Base-by-base conservation (phyloP, 2,329 filamentous ascomycete genomes). In the Neoscytalidium dimidiatum region DNA sequence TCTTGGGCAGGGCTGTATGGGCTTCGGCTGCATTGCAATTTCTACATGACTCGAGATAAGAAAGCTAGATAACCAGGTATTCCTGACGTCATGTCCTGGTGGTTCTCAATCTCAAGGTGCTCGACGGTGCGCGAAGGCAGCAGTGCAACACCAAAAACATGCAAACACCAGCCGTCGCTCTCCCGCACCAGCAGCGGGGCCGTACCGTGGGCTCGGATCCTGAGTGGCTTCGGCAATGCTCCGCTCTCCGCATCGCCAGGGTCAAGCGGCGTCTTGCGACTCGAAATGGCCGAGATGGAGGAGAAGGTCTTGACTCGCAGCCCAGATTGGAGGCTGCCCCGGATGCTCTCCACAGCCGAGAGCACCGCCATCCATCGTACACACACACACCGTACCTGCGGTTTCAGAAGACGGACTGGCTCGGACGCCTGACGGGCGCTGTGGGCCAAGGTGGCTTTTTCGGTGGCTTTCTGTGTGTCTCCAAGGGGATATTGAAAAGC, bases 401-500 rank as follows among this genome's bases (percentile, higher is more conserved):
- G 26, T 23, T 33, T 60, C 26, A 46, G 41, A 11, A 58, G 53
- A 29, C 35, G 49, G 28, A 9, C 17, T 33, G 53, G 17, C 53
- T 57, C 35, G 52, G 52, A 14, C 14, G 56, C 41, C 41, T 60
- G 41, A 60, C 38, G 43, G n/a, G 41, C 11, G 38, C n/a, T 3
- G 53, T 46, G 53, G 53, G 26, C 21, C 52, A 57, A 57, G 52
- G 52, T 29, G 35, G 31, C 35, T n/a, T 58, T 57, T 29, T 60
- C 56, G 38, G 56, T 60, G 35, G 52, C 52, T 43, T 28, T 43
- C 52, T 43, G 23, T 28, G 52, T 23, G 2, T 13, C 31, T 31
- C 19, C 6, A 28, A n/a, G 19, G 21, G 23, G 26, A 17, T 7
- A 31, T 46, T 13, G 43, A 19, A 19, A 21, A 35, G 31, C 6